phyloP scores from a whole-genome alignment of 2,329 filamentous ascomycete genomes.

The Microdochium nivale region DNA sequence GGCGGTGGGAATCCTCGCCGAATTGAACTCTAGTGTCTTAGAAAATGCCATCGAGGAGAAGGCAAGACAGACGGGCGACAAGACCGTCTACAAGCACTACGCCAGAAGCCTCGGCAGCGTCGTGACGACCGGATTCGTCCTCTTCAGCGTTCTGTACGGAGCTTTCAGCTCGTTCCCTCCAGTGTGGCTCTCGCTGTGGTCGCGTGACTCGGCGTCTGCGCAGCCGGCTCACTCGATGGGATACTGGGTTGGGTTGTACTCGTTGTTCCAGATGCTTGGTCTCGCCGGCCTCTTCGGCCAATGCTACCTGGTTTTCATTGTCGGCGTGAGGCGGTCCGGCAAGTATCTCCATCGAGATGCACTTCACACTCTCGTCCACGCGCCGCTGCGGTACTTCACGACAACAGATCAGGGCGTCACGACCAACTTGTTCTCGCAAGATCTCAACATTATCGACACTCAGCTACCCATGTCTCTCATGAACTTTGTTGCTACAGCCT shows the following conservation, averaged over 20 bases:
- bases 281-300: slow-evolving; percentile 10
- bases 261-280: slow-evolving; percentile 7
- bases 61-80: slow-evolving; percentile 10
- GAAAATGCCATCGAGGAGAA: neutral
- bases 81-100: slow-evolving; percentile 14
- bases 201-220: slow-evolving; percentile 5
- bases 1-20: neutral
- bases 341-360: slow-evolving; percentile 11
- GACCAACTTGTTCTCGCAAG: slow-evolving; percentile 29
- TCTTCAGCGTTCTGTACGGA: slow-evolving; percentile 7
- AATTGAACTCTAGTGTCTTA: neutral
- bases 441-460: slow-evolving; percentile 27
- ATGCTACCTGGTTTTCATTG: slow-evolving; percentile 6
- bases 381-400: slow-evolving; percentile 25
- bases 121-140: slow-evolving; percentile 4
- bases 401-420: slow-evolving; percentile 23
- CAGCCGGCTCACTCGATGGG: slow-evolving; percentile 9
- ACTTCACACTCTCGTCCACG: slow-evolving; percentile 26
- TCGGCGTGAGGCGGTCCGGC: slow-evolving; percentile 8
- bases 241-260: slow-evolving; percentile 16
- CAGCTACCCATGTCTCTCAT: slow-evolving; percentile 21
- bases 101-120: slow-evolving; percentile 12
- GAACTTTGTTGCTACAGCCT: slow-evolving; percentile 3
- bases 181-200: slow-evolving; percentile 16
- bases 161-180: slow-evolving; percentile 13